These are phyloP conservation scores for Forsythia viridissima DNA, from an alignment of 257 asterid species.

Conservation along the genomic window DNA sequence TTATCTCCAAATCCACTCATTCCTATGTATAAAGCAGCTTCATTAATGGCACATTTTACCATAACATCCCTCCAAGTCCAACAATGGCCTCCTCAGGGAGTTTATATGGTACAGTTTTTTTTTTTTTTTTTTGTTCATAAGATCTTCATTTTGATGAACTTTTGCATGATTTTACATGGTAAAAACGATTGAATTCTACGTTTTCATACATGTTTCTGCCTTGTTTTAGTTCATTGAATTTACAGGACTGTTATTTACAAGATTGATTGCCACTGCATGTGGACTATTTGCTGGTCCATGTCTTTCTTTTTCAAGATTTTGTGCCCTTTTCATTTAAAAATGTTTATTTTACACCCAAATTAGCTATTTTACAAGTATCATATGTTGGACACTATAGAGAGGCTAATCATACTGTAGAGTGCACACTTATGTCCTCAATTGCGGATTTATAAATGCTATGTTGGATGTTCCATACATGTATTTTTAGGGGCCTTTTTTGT, in stretches of 20 bases:
- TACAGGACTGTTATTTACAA: neutral
- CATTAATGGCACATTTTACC: neutral
- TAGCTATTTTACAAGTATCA: too few species aligned
- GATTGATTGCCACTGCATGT: neutral
- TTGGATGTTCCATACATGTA: neutral
- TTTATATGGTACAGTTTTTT: conserved; percentile 23
- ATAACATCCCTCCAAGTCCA: neutral
- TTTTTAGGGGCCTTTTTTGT: too few species aligned
- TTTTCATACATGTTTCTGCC: neutral
- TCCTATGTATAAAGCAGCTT: neutral
- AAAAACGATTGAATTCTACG: neutral
- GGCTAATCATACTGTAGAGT: neutral
- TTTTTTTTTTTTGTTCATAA: neutral
- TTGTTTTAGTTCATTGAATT: neutral
- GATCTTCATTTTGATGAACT: neutral
- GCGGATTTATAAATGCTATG: neutral
- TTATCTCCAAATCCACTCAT: neutral
- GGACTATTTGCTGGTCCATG: neutral
- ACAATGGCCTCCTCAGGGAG: conserved; percentile 15
- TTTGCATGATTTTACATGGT: neutral
- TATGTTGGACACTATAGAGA: neutral
- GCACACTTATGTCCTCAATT: too few species aligned
- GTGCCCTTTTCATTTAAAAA: neutral
- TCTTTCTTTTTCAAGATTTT: too few species aligned
- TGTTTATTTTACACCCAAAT: too few species aligned